These are phyloP conservation scores for Globisporangium cylindrosporum DNA, from an alignment of 352 stramenopile genomes.

Conservation along the genomic window DNA sequence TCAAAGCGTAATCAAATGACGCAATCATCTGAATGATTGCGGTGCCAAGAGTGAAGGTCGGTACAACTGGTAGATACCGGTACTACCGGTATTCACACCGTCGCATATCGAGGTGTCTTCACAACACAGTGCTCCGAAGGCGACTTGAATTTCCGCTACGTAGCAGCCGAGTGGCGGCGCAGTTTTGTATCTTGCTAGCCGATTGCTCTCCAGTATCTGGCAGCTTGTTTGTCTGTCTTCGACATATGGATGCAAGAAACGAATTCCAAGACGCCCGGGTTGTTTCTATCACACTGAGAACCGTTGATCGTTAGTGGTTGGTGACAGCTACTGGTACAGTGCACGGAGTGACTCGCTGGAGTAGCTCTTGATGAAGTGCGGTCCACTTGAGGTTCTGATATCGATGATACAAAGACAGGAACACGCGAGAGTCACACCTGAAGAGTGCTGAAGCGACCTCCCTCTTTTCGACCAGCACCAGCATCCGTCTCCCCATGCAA, in stretches of 20 bases:
- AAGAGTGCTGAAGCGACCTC: background rate
- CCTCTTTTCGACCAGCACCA: background rate
- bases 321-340: too few relatives aligned
- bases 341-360: background rate
- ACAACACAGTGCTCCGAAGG: background rate
- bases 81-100: too few relatives aligned
- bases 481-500: background rate
- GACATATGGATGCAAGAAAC: background rate
- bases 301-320: background rate
- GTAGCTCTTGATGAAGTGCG: background rate
- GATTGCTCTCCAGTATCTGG: too few relatives aligned
- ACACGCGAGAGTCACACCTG: background rate
- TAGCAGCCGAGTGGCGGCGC: background rate
- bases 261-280: background rate
- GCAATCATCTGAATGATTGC: too few relatives aligned
- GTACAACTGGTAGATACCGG: too few relatives aligned
- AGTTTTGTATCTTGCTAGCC: too few relatives aligned
- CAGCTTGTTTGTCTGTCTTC: background rate
- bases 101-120: too few relatives aligned
- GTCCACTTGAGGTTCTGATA: background rate
- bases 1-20: too few relatives aligned
- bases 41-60: too few relatives aligned
- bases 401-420: background rate
- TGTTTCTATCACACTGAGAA: background rate
- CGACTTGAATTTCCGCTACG: background rate